A percentile compares a stretch with the other conserved stretches of the same genome.
These are phyloP conservation scores for Pilasporangium apinafurcum DNA, from an alignment of 352 stramenopile species.

Conservation along the genomic window DNA sequence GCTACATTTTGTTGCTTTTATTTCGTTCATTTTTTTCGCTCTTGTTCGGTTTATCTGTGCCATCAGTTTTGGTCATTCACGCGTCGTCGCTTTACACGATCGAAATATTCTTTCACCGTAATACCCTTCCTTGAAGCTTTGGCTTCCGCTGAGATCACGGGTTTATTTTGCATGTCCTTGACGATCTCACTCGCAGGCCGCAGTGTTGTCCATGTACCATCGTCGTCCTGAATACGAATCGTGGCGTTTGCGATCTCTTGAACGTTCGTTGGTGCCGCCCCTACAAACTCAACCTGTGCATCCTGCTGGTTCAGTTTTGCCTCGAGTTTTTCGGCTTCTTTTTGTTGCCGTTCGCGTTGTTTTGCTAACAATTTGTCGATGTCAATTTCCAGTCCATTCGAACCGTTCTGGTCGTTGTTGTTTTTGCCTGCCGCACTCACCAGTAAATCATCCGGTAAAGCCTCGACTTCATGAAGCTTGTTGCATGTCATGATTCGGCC, in stretches of 20 bases:
- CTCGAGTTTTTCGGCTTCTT: conserved; percentile 33
- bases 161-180: conserved; percentile 64
- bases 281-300: conserved; percentile 61
- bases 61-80: conserved; percentile 46
- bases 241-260: conserved; percentile 72
- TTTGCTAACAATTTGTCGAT: conserved; percentile 70
- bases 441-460: conserved; percentile 69
- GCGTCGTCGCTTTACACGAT: conserved; percentile 68
- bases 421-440: conserved; percentile 40
- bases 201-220: conserved; percentile 80
- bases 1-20: no score
- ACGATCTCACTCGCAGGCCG: conserved; percentile 75
- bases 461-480: conserved; percentile 79
- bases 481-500: conserved; percentile 83
- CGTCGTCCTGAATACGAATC: conserved; percentile 78
- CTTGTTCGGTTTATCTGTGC: no score
- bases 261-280: conserved; percentile 42
- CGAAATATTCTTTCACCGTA: conserved; percentile 84
- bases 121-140: conserved; percentile 75
- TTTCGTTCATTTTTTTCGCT: no score
- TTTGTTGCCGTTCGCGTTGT: conserved; percentile 49
- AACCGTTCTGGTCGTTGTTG: conserved; percentile 18
- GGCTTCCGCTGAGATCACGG: conserved; percentile 49
- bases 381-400: conserved; percentile 50
- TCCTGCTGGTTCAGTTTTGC: conserved; percentile 13